A percentile compares a stretch with the other conserved stretches of the same genome.
Conservation (phyloP, 1,284 basidiomycete genomes). For the Cutaneotrichosporon cutaneum region DNA sequence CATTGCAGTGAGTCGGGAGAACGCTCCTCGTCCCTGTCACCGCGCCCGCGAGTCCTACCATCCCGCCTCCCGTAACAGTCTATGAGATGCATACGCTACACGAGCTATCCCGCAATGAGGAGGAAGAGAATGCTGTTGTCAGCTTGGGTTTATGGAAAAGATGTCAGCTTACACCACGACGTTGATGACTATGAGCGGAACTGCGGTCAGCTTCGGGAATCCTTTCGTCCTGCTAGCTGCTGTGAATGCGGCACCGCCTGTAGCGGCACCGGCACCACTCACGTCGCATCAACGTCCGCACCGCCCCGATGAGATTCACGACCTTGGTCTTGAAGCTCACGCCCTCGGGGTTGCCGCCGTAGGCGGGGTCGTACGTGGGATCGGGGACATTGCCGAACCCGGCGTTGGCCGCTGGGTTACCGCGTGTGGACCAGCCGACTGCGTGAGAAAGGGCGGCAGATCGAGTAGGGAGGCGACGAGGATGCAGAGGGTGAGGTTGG, state of each 20-base stretch:
- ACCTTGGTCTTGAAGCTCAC: conserved; percentile 77
- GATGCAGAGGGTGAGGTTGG: background rate
- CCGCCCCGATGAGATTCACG: conserved; percentile 88
- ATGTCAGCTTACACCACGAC: conserved; percentile 60
- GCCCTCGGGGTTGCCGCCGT: conserved; percentile 57
- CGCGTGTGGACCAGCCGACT: conserved; percentile 91
- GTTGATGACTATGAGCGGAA: conserved; percentile 82
- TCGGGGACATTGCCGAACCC: conserved; percentile 48
- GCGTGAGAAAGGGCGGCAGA: conserved; percentile 21
- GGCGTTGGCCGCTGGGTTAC: conserved; percentile 50
- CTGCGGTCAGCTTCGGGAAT: conserved; percentile 58
- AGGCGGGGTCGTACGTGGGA: conserved; percentile 46
- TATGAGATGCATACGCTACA: conserved; percentile 9
- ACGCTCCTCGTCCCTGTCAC: no score
- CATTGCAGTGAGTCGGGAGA: no score
- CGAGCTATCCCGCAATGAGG: conserved; percentile 15
- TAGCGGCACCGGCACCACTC: conserved; percentile 44
- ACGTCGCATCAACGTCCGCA: conserved; percentile 94
- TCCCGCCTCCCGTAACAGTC: background rate
- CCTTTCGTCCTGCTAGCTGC: no score
- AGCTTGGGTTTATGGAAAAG: background rate
- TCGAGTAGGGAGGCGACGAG: background rate
- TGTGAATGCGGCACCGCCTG: no score
- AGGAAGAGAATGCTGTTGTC: conserved; percentile 19
- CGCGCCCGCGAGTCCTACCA: background rate